These are phyloP conservation scores for Smallanthus sonchifolius DNA, from an alignment of 129 eudicot species.

Conservation along the genomic window DNA sequence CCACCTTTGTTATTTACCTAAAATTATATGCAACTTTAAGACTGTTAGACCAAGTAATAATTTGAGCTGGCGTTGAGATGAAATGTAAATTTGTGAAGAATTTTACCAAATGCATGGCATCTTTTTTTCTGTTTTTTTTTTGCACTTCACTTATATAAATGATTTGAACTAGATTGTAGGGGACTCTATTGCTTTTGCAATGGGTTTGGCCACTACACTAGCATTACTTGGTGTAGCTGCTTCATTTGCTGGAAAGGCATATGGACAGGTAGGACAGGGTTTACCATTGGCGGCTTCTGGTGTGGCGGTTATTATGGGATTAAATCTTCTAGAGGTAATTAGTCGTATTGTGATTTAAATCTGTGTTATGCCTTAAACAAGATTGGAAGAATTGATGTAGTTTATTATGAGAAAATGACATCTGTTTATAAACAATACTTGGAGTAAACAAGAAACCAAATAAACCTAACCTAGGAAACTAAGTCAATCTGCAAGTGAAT, in stretches of 20 bases:
- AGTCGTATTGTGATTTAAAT: not conserved
- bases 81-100: slow-evolving; percentile 2
- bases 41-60: slow-evolving; percentile 5
- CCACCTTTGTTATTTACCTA: not conserved
- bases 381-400: not conserved
- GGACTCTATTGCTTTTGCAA: slow-evolving; percentile 86
- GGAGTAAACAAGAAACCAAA: not conserved
- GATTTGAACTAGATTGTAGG: slow-evolving; percentile 53
- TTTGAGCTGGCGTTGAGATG: not conserved
- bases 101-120: not conserved
- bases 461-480: too few relatives aligned
- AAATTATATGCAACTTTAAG: not conserved
- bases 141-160: slow-evolving; percentile 1
- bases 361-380: not conserved
- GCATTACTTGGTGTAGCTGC: slow-evolving; percentile 94
- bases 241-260: slow-evolving; percentile 97
- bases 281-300: slow-evolving; percentile 94
- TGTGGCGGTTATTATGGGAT: slow-evolving; percentile 83
- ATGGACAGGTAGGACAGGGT: slow-evolving; percentile 95
- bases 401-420: not conserved
- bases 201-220: slow-evolving; percentile 94
- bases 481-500: not conserved
- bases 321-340: slow-evolving; percentile 83
- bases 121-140: not conserved
- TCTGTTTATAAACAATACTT: not conserved